Evolutionary conservation across 129 eudicot species (phyloP).

Genomic region (Daucus carota): DH1_v3.0 NC_030387.2:34397001-34397500

Average conservation of each 20-base stretch:
- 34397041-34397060: conserved; percentile 14
- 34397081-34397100: not conserved
- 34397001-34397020: conserved; percentile 15
- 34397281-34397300: no score
- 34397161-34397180: not conserved
- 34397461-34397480: no score
- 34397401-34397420: no score
- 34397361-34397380: no score
- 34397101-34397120: not conserved
- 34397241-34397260: not conserved
- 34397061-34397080: conserved; percentile 12
- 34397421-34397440: no score
- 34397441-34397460: no score
- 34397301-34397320: not conserved
- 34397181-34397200: conserved; percentile 1
- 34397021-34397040: conserved; percentile 14
- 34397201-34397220: not conserved
- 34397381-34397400: no score
- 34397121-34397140: conserved; percentile 13
- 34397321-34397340: not conserved
- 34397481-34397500: no score
- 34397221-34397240: not conserved
- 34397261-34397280: not conserved
- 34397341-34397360: no score
- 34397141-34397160: not conserved